These are phyloP conservation scores for Yamadazyma aaseri DNA, from an alignment of 1,139 yeast species.

Conservation along the genomic window DNA sequence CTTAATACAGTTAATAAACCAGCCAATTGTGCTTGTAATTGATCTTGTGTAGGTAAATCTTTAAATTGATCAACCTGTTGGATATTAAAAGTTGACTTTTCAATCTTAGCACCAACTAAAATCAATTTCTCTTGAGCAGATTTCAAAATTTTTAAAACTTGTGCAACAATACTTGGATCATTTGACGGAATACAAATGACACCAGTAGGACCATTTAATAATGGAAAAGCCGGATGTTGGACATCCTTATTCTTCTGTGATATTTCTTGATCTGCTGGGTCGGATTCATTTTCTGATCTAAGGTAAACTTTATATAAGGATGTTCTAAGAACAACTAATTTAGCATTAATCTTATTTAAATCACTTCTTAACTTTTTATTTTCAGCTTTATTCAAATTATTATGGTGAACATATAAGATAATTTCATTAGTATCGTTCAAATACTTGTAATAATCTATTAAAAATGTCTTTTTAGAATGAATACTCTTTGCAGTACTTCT, in stretches of 20 bases:
- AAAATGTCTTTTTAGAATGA: constrained; percentile 75
- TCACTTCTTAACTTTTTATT: constrained; percentile 62
- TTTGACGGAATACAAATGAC: constrained; percentile 66
- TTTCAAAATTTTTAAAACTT: constrained; percentile 60
- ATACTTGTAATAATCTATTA: constrained; percentile 75
- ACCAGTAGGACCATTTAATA: constrained; percentile 84
- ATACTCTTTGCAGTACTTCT: constrained; percentile 35
- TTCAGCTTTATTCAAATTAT: constrained; percentile 71
- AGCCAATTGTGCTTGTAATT: constrained; percentile 76
- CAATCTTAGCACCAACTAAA: constrained; percentile 82
- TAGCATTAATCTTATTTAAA: constrained; percentile 63
- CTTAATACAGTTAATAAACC: constrained; percentile 83
- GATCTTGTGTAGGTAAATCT: constrained; percentile 67
- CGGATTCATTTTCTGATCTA: constrained; percentile 62
- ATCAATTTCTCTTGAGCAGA: constrained; percentile 70
- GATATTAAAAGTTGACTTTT: constrained; percentile 53
- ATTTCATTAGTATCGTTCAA: constrained; percentile 67
- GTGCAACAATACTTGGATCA: constrained; percentile 67
- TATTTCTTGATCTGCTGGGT: constrained; percentile 72
- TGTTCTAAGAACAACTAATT: constrained; percentile 64
- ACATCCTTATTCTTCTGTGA: constrained; percentile 40
- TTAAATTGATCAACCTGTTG: constrained; percentile 62
- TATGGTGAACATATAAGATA: constrained; percentile 77
- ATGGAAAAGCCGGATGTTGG: constrained; percentile 64
- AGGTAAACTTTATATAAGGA: constrained; percentile 72